These are phyloP conservation scores for Cercophora samala DNA, from an alignment of 495 filamentous ascomycete genomes.

Conservation along the genomic window DNA sequence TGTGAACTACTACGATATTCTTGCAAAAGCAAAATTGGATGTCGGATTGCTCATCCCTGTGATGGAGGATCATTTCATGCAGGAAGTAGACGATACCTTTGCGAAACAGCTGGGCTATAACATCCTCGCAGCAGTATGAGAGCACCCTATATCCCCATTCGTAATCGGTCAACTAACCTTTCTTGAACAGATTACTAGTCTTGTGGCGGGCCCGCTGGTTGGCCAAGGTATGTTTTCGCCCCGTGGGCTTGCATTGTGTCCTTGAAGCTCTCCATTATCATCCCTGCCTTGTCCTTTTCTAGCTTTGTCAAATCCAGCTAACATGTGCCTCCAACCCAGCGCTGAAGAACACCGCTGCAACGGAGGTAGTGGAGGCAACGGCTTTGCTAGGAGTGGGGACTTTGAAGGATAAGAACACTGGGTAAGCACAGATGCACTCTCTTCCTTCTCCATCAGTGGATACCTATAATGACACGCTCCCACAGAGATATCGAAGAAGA, in stretches of 20 bases:
- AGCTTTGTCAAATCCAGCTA: neutral
- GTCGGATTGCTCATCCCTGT: neutral
- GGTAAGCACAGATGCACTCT: neutral
- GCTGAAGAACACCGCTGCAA: neutral
- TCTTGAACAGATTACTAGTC: neutral
- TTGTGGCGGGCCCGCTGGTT: neutral
- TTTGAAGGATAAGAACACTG: neutral
- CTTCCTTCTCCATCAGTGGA: neutral
- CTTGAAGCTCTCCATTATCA: neutral
- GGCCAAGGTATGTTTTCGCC: neutral
- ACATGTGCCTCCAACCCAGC: neutral
- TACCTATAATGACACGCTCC: neutral
- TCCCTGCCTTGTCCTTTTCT: neutral
- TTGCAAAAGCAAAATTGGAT: neutral
- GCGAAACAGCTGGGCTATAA: neutral
- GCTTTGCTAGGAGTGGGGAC: neutral
- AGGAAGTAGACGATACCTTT: neutral
- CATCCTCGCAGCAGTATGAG: neutral
- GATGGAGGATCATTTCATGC: neutral
- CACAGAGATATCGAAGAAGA: neutral
- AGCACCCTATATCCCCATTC: neutral
- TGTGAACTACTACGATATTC: neutral
- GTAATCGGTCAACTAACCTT: neutral
- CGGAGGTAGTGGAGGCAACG: neutral
- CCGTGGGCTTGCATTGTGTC: neutral